phyloP scores from a whole-genome alignment of 306 rosid genomes.

The Lupinus albus region DNA sequence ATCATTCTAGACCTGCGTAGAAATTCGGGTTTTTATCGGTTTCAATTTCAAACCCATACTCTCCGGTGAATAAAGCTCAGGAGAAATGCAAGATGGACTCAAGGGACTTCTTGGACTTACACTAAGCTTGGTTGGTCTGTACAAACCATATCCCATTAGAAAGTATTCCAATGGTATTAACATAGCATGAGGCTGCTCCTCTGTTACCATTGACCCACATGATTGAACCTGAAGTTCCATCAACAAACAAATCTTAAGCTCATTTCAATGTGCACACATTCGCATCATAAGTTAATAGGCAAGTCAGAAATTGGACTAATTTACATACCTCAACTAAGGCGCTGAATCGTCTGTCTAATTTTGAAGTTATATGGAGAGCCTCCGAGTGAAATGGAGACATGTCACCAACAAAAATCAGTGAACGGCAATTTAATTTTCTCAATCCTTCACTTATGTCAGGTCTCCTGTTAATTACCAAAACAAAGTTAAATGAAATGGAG shows the following conservation, averaged over 20 bases:
- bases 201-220: conserved; percentile 96
- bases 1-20: conserved; percentile 44
- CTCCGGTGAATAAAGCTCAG: conserved; percentile 94
- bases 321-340: conserved; percentile 87
- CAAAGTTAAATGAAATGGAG: conserved; percentile 5
- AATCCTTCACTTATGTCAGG: conserved; percentile 72
- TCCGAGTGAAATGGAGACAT: conserved; percentile 81
- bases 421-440: conserved; percentile 79
- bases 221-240: conserved; percentile 77
- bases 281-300: not conserved
- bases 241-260: conserved; percentile 26
- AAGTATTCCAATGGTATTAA: conserved; percentile 90
- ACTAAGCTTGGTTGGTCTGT: conserved; percentile 70
- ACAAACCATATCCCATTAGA: conserved; percentile 89
- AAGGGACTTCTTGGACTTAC: conserved; percentile 94
- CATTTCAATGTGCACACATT: conserved; percentile 8
- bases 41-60: conserved; percentile 99
- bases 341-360: conserved; percentile 78
- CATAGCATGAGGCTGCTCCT: conserved; percentile 99
- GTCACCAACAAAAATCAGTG: conserved; percentile 90
- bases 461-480: conserved; percentile 61
- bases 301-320: not conserved
- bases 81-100: conserved; percentile 88
- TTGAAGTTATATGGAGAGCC: conserved; percentile 83
- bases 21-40: conserved; percentile 81